Evolutionary conservation across 2,329 filamentous ascomycete genomes (phyloP), one percentile per base, ranked within the genome.

Genomic region (Fusarium falciforme): DNA sequence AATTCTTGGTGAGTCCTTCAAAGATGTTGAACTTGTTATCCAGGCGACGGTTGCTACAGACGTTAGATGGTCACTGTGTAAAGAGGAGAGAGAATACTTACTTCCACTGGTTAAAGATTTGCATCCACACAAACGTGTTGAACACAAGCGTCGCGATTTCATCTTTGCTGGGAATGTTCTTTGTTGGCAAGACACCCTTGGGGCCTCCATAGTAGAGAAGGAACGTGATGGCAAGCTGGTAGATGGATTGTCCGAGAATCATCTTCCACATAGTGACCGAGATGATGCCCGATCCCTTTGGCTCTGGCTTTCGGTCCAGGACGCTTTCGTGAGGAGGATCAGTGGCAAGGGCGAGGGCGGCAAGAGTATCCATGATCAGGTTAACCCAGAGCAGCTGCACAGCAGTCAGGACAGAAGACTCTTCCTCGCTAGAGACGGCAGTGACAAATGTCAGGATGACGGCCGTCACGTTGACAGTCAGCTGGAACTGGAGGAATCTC

Each of bases 71-170:
- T 35, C 42, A 12, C 11, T 22, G 1, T 27, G 6, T 10, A 29
- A 17, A 11, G 29, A 20, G 33, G 3, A 59, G 36, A 22, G 52
- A 3, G 12, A 44, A 5, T 72, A 90, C 90, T 89, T 87, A 92
- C 90, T 98, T 98, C 89, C 97, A 94, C 80, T 97, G 93, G 84
- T 98, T 98, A 87, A 98, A 98, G 77, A 98, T 97, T 79, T 98
- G 96, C 95, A 98, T 98, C 96, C 96, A 98, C 62, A 98, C 96
- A 80, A 98, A 98, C 0, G 94, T 96, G 86, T 98, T 98, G 89
- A 98, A 98, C 9, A 98, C 93, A 57, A 98, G 88, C 4, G 95
- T 97, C 65, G 91, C 87, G 68, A 97, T 87, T 77, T 93, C 87
- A 1, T 80, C 82, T 1, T 55, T 27, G 0, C 55, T 64, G 10